phyloP scores from a whole-genome alignment of 164 flowering plant species.

The Cinnamomum micranthum region DNA sequence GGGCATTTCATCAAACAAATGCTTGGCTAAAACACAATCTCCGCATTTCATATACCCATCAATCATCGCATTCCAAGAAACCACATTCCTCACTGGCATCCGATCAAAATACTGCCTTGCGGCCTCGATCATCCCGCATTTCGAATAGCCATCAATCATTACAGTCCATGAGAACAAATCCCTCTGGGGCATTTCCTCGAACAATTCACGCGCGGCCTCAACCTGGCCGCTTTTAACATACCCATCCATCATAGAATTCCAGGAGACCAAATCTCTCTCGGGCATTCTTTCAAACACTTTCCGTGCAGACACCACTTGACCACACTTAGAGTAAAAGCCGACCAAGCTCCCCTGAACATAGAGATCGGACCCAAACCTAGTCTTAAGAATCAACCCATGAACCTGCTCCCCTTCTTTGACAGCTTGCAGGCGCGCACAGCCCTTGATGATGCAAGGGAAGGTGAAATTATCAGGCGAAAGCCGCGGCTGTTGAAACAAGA shows the following conservation, averaged over 20 bases:
- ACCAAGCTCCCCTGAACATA: constrained; percentile 37
- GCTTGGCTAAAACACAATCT: constrained; percentile 15
- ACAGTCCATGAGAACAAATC: constrained; percentile 20
- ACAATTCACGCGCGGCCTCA: constrained; percentile 7
- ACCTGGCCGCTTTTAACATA: constrained; percentile 10
- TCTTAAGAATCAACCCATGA: constrained; percentile 36
- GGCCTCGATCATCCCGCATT: constrained; percentile 9
- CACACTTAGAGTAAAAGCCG: constrained; percentile 13
- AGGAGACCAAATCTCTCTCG: constrained; percentile 9
- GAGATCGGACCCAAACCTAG: constrained; percentile 27
- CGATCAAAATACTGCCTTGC: constrained; percentile 15
- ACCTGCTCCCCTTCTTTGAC: constrained; percentile 34
- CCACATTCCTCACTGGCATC: constrained; percentile 16
- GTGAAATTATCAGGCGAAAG: constrained; percentile 26
- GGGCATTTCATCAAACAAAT: constrained; percentile 14
- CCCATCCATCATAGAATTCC: constrained; percentile 15
- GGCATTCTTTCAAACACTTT: constrained; percentile 10
- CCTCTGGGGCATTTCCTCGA: constrained; percentile 19
- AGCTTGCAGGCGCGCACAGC: constrained; percentile 25
- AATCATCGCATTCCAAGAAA: constrained; percentile 24
- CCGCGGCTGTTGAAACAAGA: constrained; percentile 11
- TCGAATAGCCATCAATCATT: constrained; percentile 17
- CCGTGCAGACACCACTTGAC: constrained; percentile 6
- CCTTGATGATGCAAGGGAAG: constrained; percentile 39
- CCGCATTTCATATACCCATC: constrained; percentile 17